phyloP scores from a whole-genome alignment of 768 basidiomycete genomes.

The Lentinula detonsa region DNA sequence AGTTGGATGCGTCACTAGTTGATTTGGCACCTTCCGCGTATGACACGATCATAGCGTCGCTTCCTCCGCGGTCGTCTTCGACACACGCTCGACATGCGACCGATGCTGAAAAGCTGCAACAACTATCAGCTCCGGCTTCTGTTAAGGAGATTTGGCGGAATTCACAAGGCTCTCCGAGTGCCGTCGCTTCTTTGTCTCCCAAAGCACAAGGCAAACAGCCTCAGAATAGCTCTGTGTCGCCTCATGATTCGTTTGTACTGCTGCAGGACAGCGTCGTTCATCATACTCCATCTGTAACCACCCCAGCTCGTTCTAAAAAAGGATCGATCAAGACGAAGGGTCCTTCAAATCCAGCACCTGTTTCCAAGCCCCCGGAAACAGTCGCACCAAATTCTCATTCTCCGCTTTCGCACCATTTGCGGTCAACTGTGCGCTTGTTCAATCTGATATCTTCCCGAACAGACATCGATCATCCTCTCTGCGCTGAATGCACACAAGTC shows the following conservation, averaged over 20 bases:
- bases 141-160: slow-evolving; percentile 62
- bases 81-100: slow-evolving; percentile 29
- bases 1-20: slow-evolving; percentile 89
- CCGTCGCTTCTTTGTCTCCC: slow-evolving; percentile 38
- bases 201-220: slow-evolving; percentile 58
- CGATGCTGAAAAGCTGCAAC: slow-evolving; percentile 39
- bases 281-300: slow-evolving; percentile 55
- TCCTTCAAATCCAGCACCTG: slow-evolving; percentile 13
- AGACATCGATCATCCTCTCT: slow-evolving; percentile 89
- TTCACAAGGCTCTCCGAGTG: slow-evolving; percentile 33
- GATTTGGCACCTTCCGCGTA: slow-evolving; percentile 84
- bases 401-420: slow-evolving; percentile 71
- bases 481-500: slow-evolving; percentile 88
- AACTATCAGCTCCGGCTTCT: slow-evolving; percentile 40
- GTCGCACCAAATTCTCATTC: slow-evolving; percentile 61
- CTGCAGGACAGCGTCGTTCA: slow-evolving; percentile 78
- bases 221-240: slow-evolving; percentile 45
- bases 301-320: slow-evolving; percentile 37
- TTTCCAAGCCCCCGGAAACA: slow-evolving; percentile 34
- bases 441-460: slow-evolving; percentile 71
- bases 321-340: slow-evolving; percentile 27
- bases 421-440: slow-evolving; percentile 69
- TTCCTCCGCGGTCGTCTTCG: slow-evolving; percentile 38
- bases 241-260: slow-evolving; percentile 88
- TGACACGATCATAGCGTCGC: slow-evolving; percentile 70